These are phyloP conservation scores for Plenodomus lindquistii DNA, from an alignment of 2,329 filamentous ascomycete genomes.

Conservation along the genomic window DNA sequence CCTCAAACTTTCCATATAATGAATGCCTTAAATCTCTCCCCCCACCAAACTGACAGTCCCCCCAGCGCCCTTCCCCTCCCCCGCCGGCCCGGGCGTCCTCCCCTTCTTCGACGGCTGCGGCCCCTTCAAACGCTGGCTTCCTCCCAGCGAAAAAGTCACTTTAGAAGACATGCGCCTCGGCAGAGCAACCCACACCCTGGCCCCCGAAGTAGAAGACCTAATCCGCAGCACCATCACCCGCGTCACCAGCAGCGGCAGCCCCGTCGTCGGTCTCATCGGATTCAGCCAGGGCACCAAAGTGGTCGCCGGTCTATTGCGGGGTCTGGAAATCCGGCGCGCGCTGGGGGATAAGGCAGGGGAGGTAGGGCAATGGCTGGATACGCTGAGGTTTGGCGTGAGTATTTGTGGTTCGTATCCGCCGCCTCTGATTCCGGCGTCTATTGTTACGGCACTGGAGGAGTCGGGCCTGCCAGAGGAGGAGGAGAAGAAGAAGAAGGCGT, in stretches of 20 bases:
- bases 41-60: too few relatives aligned
- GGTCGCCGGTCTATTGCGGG: constrained; percentile 36
- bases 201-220: constrained; percentile 24
- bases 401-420: constrained; percentile 37
- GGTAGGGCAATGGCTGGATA: constrained; percentile 10
- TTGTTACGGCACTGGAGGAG: constrained; percentile 5
- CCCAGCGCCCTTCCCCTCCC: constrained; percentile 36
- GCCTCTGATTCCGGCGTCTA: constrained; percentile 25
- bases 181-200: constrained; percentile 12
- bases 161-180: constrained; percentile 21
- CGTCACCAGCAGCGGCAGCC: constrained; percentile 17
- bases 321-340: constrained; percentile 20
- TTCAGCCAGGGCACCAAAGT: constrained; percentile 43
- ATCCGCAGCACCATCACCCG: constrained; percentile 19
- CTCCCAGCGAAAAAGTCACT: constrained; percentile 19
- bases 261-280: constrained; percentile 36
- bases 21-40: too few relatives aligned
- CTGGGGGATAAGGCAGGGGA: constrained; percentile 10
- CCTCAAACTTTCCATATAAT: too few relatives aligned
- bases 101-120: constrained; percentile 46
- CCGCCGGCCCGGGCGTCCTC: constrained; percentile 41
- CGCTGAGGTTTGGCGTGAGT: constrained; percentile 25
- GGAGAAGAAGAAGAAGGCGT: constrained; percentile 10
- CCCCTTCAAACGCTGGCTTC: constrained; percentile 40
- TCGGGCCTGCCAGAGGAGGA: not conserved